Conservation (phyloP, 345 rosid species). For the Lepidium africanum region DNA sequence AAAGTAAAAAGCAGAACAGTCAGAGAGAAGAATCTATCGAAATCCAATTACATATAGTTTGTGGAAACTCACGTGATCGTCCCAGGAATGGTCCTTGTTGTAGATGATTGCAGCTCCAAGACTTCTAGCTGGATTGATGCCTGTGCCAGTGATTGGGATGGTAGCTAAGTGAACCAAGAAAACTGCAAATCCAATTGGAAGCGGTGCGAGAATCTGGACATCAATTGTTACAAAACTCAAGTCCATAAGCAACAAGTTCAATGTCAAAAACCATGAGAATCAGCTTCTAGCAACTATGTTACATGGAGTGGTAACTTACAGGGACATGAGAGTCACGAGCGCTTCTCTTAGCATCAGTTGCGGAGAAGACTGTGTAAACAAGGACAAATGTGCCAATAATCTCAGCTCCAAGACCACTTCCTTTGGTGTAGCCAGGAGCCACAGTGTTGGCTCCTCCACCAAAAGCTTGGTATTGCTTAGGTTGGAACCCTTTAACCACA, state of each 20-base stretch:
- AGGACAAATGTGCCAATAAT: slow-evolving; percentile 35
- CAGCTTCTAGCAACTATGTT: slow-evolving; percentile 12
- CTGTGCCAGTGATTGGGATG: slow-evolving; percentile 61
- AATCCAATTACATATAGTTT: background rate
- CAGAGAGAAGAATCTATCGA: background rate
- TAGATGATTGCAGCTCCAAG: slow-evolving; percentile 65
- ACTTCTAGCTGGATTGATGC: slow-evolving; percentile 70
- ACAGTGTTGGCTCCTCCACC: slow-evolving; percentile 44
- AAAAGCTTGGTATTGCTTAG: slow-evolving; percentile 20
- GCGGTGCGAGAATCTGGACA: slow-evolving; percentile 50
- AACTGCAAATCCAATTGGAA: slow-evolving; percentile 63
- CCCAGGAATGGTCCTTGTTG: slow-evolving; percentile 46
- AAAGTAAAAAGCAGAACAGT: background rate
- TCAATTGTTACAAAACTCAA: background rate
- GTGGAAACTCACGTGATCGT: slow-evolving; percentile 50
- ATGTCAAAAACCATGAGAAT: background rate
- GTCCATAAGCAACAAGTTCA: background rate
- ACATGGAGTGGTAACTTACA: slow-evolving; percentile 36
- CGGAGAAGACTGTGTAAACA: slow-evolving; percentile 44
- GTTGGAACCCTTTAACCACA: slow-evolving; percentile 40
- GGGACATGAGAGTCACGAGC: slow-evolving; percentile 37
- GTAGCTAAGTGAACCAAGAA: slow-evolving; percentile 70
- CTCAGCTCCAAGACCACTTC: slow-evolving; percentile 40
- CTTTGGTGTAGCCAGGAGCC: slow-evolving; percentile 38
- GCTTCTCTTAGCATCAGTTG: slow-evolving; percentile 41